Evolutionary conservation across 345 rosid genomes (phyloP), one percentile per base, ranked within the genome.

Genomic region (Syzygium aqueum): DNA sequence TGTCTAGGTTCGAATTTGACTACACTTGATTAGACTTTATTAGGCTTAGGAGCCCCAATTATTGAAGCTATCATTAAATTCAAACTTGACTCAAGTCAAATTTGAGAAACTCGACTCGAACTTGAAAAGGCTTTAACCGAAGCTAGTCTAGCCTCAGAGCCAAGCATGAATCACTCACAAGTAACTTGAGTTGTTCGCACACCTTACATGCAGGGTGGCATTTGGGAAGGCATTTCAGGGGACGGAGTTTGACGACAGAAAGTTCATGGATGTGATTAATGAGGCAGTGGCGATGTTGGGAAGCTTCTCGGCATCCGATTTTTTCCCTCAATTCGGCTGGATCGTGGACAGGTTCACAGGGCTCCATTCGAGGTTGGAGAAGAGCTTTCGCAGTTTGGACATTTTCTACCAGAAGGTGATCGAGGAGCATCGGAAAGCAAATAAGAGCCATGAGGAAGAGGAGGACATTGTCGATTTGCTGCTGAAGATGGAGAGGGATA

Each of bases 401-500:
- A 19, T 5, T 15, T 86, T 88, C 78, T 88, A 54, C n/a, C 46
- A 90, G 37, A 37, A 77, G 13, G 61, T 51, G 33, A 88, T 90
- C 43, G 73, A 80, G 7, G 84, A 86, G 51, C 91, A 88, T 59
- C 87, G 59, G 22, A 50, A 51, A 46, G 51, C 84, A 17, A 46
- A 51, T 0, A 77, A 89, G 50, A 80, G 14, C 84, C 17, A 65
- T 5, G 77, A 43, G 11, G 89, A 87, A 46, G 63, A 85, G 3
- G 87, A 90, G 43, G 90, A 88, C 67, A 87, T 90, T 16, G 40
- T 87, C 10, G 90, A 90, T 85, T 84, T 90, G 40, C 85, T 90
- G 88, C 85, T 88, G 40, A 46, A 63, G 51, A 63, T 82, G 33
- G 67, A 83, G 56, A 88, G 50, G 25, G 51, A 85, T 33, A 87